phyloP scores from a whole-genome alignment of 2,329 filamentous ascomycete genomes.

The Xylaria sp. region DNA sequence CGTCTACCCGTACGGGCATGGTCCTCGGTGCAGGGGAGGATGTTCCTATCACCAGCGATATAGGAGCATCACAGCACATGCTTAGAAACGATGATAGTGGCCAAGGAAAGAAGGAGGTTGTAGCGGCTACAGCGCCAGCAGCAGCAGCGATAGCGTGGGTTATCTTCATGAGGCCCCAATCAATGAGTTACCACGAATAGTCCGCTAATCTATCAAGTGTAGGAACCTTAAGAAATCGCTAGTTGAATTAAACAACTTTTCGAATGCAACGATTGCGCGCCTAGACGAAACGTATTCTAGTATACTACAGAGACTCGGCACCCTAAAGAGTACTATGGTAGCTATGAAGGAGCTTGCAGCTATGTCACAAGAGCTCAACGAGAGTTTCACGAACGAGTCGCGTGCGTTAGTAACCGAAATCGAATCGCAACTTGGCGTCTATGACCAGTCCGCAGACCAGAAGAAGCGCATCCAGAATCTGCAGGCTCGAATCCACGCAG shows the following conservation, averaged over 20 bases:
- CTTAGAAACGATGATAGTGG: constrained; percentile 48
- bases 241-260: constrained; percentile 61
- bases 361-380: constrained; percentile 62
- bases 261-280: constrained; percentile 65
- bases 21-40: constrained; percentile 41
- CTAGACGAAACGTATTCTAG: constrained; percentile 78
- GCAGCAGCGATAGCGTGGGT: constrained; percentile 50
- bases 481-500: constrained; percentile 64
- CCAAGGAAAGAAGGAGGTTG: constrained; percentile 49
- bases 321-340: constrained; percentile 67
- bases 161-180: background rate
- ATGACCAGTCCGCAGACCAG: constrained; percentile 69
- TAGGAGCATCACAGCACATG: constrained; percentile 27
- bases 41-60: constrained; percentile 28
- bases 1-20: constrained; percentile 52
- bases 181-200: background rate
- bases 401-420: constrained; percentile 65
- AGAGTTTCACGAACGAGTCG: constrained; percentile 65
- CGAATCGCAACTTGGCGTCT: constrained; percentile 61
- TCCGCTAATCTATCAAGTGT: constrained; percentile 33
- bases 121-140: too few relatives aligned
- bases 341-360: constrained; percentile 71
- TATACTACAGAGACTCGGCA: constrained; percentile 70
- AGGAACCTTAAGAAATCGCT: constrained; percentile 61
- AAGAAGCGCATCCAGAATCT: constrained; percentile 66